Base-by-base conservation (phyloP, 768 basidiomycete species). In the Rhizopogon roseolus region DNA sequence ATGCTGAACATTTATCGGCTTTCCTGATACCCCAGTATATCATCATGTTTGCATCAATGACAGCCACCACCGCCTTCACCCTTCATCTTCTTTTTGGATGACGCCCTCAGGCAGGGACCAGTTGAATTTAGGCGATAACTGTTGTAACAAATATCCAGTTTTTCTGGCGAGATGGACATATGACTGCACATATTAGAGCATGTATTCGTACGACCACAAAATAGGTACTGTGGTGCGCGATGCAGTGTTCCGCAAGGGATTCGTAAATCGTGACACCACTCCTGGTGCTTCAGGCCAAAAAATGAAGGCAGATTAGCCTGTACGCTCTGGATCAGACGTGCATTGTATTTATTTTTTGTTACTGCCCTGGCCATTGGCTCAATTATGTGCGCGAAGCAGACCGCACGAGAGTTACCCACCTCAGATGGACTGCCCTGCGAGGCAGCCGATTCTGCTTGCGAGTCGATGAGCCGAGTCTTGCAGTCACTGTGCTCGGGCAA, bases 401-500 rank as follows among this genome's bases (percentile, higher is more conserved):
- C n/a, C n/a, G n/a, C n/a, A n/a, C n/a, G n/a, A n/a, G n/a, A n/a
- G n/a, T n/a, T n/a, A n/a, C n/a, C n/a, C n/a, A n/a, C n/a, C n/a
- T n/a, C n/a, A n/a, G 75, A 61, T 16, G 70, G 68, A 32, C 66
- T 70, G n/a, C 66, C 62, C 1, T 67, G 28, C 13, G 78, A 66
- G 39, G 72, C 75, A 19, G 73, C 70, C 22, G 76, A 75, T 44
- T 90, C 88, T 22, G 81, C 86, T 72, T 92, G 89, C 11, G 94
- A 93, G 72, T 98, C 97, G 66, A 98, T 98, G 60, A 98, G 78
- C 44, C 97, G 91, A 48, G 91, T 82, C 78, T 98, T 99, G 80
- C 98, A 98, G 68, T 97, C 96, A 67, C 96, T 95, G 66, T 37
- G 48, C 40, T 6, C 8, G 29, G 5, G 13, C 7, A 48, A 36